Evolutionary conservation across 169 alveolate species (phyloP).

Genomic region (Theileria orientalis): DNA sequence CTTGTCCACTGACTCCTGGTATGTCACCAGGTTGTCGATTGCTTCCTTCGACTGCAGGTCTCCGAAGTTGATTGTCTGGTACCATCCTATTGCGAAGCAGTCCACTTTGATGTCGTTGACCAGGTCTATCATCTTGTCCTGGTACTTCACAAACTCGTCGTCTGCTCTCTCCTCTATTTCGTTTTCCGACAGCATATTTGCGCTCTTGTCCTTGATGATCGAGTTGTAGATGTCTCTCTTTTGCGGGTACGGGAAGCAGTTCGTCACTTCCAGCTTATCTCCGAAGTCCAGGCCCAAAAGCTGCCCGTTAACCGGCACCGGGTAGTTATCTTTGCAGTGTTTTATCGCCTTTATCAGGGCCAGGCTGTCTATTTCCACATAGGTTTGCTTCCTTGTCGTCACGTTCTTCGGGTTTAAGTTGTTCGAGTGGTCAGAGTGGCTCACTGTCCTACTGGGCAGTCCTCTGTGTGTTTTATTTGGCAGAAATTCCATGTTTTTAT

Average conservation of each 20-base stretch:
- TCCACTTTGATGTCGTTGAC: slow-evolving; percentile 82
- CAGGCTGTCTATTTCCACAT: slow-evolving; percentile 74
- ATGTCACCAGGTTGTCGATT: slow-evolving; percentile 73
- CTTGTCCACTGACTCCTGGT: slow-evolving; percentile 74
- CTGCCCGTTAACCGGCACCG: slow-evolving; percentile 84
- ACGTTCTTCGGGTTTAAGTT: slow-evolving; percentile 8
- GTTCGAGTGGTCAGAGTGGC: background rate
- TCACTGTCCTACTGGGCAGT: slow-evolving; percentile 8
- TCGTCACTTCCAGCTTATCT: slow-evolving; percentile 80
- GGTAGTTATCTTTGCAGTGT: slow-evolving; percentile 82
- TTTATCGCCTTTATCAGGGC: slow-evolving; percentile 79
- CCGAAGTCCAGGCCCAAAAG: slow-evolving; percentile 80
- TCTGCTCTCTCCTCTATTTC: slow-evolving; percentile 80
- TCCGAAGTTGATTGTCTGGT: slow-evolving; percentile 79
- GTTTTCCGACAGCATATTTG: slow-evolving; percentile 68
- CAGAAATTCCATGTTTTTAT: slow-evolving; percentile 20
- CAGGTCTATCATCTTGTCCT: slow-evolving; percentile 79
- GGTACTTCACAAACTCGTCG: slow-evolving; percentile 82
- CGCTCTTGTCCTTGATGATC: slow-evolving; percentile 63
- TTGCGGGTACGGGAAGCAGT: slow-evolving; percentile 84
- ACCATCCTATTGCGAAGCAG: slow-evolving; percentile 86
- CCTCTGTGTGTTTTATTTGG: slow-evolving; percentile 14
- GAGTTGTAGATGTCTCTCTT: slow-evolving; percentile 75
- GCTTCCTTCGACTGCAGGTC: slow-evolving; percentile 79
- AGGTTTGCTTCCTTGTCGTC: slow-evolving; percentile 28